Conservation (phyloP, 805 yeast species). For the Candida wancherniae region DNA sequence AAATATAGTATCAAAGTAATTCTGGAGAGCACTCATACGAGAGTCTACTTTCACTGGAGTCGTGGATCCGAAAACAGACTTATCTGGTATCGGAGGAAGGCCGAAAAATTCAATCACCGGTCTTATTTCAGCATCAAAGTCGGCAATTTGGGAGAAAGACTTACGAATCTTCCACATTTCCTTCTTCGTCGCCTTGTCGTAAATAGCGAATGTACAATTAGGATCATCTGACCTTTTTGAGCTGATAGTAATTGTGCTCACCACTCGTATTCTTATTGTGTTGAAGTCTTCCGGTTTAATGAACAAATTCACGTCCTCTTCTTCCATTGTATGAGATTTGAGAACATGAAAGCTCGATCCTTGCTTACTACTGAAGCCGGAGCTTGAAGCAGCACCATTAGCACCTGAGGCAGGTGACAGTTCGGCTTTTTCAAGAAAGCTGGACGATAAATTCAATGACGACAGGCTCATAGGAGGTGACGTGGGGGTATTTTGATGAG, state of each 20-base stretch:
- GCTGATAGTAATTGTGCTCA: conserved; percentile 41
- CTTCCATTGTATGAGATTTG: conserved; percentile 21
- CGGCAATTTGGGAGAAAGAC: conserved; percentile 51
- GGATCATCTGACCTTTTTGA: conserved; percentile 52
- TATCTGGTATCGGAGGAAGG: conserved; percentile 64
- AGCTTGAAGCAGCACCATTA: no score
- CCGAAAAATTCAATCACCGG: conserved; percentile 47
- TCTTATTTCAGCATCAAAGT: conserved; percentile 59
- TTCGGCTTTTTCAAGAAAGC: no score
- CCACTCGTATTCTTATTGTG: conserved; percentile 44
- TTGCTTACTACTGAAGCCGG: no score
- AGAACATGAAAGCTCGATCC: conserved; percentile 17
- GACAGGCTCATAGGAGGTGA: no score
- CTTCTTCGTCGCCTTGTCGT: conserved; percentile 55
- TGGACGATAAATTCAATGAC: no score
- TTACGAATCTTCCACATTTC: conserved; percentile 77
- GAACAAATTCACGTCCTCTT: conserved; percentile 45
- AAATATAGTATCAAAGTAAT: conserved; percentile 55
- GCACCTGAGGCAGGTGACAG: no score
- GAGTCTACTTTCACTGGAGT: conserved; percentile 63
- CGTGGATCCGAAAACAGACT: conserved; percentile 48
- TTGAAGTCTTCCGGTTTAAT: conserved; percentile 56
- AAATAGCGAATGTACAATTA: conserved; percentile 54
- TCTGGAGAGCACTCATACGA: conserved; percentile 51
- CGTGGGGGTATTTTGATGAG: no score